Evolutionary conservation across 495 filamentous ascomycete species (phyloP).

Genomic region (Delitschia confertaspora): DNA sequence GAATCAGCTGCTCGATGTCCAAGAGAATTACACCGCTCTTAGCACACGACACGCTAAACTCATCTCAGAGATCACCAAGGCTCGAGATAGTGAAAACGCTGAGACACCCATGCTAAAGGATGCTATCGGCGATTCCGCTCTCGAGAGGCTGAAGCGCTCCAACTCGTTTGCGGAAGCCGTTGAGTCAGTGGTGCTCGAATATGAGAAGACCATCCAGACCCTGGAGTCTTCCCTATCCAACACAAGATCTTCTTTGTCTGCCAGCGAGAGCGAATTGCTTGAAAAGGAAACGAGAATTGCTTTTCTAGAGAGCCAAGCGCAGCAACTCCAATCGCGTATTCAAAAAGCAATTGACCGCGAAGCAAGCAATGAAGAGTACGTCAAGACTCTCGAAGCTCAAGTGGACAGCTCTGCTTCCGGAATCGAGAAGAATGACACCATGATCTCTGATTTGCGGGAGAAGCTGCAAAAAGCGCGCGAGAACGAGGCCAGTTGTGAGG

Average conservation of each 20-base stretch:
- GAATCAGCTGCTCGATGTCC: constrained; percentile 83
- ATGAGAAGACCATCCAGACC: constrained; percentile 95
- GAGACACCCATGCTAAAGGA: constrained; percentile 46
- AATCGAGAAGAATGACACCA: constrained; percentile 80
- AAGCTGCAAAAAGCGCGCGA: constrained; percentile 85
- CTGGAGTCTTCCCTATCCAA: constrained; percentile 87
- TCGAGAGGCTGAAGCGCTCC: constrained; percentile 84
- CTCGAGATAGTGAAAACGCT: constrained; percentile 54
- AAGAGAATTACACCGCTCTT: constrained; percentile 89
- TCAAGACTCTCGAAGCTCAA: constrained; percentile 81
- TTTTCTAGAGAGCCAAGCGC: constrained; percentile 83
- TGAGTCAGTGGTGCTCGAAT: constrained; percentile 92
- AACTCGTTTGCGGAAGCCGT: constrained; percentile 92
- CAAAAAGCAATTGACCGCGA: constrained; percentile 89
- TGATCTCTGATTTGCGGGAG: constrained; percentile 80
- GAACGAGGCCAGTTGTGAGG: constrained; percentile 79
- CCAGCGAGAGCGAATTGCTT: constrained; percentile 71
- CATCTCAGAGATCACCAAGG: constrained; percentile 86
- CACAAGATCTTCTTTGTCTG: constrained; percentile 74
- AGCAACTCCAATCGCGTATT: constrained; percentile 76
- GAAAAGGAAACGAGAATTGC: constrained; percentile 91
- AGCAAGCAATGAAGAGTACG: constrained; percentile 77
- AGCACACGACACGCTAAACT: constrained; percentile 88
- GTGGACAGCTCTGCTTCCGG: constrained; percentile 83
- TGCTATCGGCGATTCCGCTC: constrained; percentile 65